These are phyloP conservation scores for Pseudogymnoascus sp. DNA, from an alignment of 2,329 filamentous ascomycete species.

Conservation along the genomic window DNA sequence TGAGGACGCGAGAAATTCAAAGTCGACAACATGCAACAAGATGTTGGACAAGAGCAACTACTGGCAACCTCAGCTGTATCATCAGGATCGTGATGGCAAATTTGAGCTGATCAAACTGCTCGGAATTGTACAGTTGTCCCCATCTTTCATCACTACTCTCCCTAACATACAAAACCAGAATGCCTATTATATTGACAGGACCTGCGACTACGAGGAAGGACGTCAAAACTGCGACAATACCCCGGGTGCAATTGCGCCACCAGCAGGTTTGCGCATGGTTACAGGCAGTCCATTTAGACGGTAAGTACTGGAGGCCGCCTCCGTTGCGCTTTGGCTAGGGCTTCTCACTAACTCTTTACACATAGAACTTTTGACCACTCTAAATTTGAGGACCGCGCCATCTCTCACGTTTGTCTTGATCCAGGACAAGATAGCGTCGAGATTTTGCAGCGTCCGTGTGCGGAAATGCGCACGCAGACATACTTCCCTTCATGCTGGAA, in stretches of 20 bases:
- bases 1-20: constrained; percentile 13
- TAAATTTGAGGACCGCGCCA: too few relatives aligned
- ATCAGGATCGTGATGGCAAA: constrained; percentile 11
- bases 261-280: constrained; percentile 17
- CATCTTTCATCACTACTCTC: too few relatives aligned
- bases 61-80: constrained; percentile 16
- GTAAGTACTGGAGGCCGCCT: background rate
- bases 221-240: background rate
- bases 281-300: constrained; percentile 15
- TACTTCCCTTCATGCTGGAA: constrained; percentile 78
- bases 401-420: too few relatives aligned
- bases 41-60: constrained; percentile 17
- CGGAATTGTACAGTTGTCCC: constrained; percentile 13
- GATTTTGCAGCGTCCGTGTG: too few relatives aligned
- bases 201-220: constrained; percentile 4
- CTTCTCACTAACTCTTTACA: too few relatives aligned
- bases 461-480: constrained; percentile 26
- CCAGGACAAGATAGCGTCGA: too few relatives aligned
- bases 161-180: constrained; percentile 7
- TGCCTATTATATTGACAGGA: constrained; percentile 18
- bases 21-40: constrained; percentile 15
- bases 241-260: constrained; percentile 9
- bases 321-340: too few relatives aligned
- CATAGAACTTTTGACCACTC: too few relatives aligned
- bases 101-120: constrained; percentile 12